Evolutionary conservation across 495 filamentous ascomycete genomes (phyloP), one percentile per base, ranked within the genome.

Genomic region (Podospora comata): DNA sequence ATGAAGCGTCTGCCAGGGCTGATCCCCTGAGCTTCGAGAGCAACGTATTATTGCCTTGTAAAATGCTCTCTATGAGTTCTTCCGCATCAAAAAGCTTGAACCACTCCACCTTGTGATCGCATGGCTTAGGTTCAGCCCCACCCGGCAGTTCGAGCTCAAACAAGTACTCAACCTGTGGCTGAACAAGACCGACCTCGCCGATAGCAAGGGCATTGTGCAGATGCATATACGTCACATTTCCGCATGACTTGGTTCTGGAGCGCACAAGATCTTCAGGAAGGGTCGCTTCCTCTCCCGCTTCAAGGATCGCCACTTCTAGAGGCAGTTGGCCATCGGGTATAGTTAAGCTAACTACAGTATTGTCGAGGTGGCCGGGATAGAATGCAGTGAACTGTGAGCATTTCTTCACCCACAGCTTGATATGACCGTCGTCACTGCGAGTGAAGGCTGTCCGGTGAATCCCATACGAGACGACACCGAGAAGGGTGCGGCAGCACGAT

Each of bases 131-230:
- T 11, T 48, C 39, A 11, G 13, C 39, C 2, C 39, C 39, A 2
- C 13, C 39, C 7, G 55, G 55, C n/a, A 26, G n/a, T 26, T 58
- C 55, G 5, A 58, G n/a, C n/a, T 58, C 55, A 58, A 9, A 58
- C 55, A 58, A 18, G 23, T 58, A 26, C 18, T 58, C 55, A 23
- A 58, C 55, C 55, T 58, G n/a, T 19, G 55, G n/a, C 55, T 58
- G 19, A 26, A 26, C 5, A 26, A 58, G 55, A 20, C 23, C n/a
- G 1, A 5, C 23, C n/a, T 58, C 55, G 23, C 55, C 55, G 4
- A 20, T 58, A 5, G 23, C 55, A 26, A 20, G 23, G n/a, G 7
- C 18, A 26, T 58, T n/a, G 23, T 5, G n/a, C 7, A 20, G 5
- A 26, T 58, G 55, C n/a, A 58, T 20, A 18, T 58, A 20, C 5